Base-by-base conservation (phyloP, 1,284 basidiomycete species). In the Limonomyces culmigenus region DNA sequence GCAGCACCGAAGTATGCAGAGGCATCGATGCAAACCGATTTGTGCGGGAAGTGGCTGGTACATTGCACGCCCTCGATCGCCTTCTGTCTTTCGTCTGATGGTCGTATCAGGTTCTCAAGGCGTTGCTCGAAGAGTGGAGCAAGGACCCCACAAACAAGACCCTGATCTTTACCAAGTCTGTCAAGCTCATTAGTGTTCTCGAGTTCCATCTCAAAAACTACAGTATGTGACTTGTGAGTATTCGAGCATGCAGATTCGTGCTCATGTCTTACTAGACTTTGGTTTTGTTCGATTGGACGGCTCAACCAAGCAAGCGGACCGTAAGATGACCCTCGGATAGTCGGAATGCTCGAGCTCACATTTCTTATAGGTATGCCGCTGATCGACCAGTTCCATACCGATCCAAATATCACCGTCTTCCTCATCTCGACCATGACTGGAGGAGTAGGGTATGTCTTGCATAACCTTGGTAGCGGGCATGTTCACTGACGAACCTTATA, bases 1-100 rank as follows among this genome's bases (percentile, higher is more conserved):
- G 36, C 59, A 25, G 46, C 66, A 16, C 80, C 77, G 1, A 74
- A 67, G 43, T 77, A 70, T 39, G 72, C 63, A 2, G 56, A 63
- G 13, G 67, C 75, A 0, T 69, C 76, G 53, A 56, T 81, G 44
- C 53, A 66, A 27, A 56, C 70, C 0, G 54, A 67, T 29, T 73
- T 73, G 39, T 91, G 87, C 46, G 88, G 87, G 2, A 92, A 92
- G 56, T 91, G 85, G 85, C 55, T 59, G 44, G 80, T 81, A 42
- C 39, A 68, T 55, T 2, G 5, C 23, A 18, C 40, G 38, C 16
- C 1, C 29, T n/a, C 18, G 27, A n/a, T 18, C 29, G 25, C 8
- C 25, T 11, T 31, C 16, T 17, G 6, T n/a, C 6, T n/a, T 21
- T 10, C 14, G 29, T 27, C 25, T 19, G 5, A 38, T 29, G 14